Evolutionary conservation across 345 rosid genomes (phyloP).

Genomic region (Corymbia maculata): DNA sequence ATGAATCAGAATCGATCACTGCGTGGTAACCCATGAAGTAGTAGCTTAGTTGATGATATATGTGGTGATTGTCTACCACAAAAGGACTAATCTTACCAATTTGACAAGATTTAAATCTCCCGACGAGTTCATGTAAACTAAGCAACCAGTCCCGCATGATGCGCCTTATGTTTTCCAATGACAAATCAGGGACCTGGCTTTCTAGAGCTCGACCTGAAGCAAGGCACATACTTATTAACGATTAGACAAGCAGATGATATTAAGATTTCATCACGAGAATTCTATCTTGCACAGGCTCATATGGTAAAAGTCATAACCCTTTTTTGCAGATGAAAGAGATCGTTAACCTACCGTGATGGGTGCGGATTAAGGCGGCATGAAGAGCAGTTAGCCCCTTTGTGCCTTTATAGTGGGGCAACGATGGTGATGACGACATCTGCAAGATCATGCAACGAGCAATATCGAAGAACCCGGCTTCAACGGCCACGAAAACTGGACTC

Average conservation of each 20-base stretch:
- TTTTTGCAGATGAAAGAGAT: not conserved
- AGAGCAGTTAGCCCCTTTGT: not conserved
- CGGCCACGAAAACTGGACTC: slow-evolving; percentile 14
- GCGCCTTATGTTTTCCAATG: not conserved
- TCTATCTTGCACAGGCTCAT: not conserved
- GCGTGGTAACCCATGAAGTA: not conserved
- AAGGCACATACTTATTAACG: not conserved
- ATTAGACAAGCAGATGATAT: not conserved
- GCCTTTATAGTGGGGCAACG: slow-evolving; percentile 2
- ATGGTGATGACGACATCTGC: not conserved
- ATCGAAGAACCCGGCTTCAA: slow-evolving; percentile 7
- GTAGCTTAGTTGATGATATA: not conserved
- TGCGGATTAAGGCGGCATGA: not conserved
- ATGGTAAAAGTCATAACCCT: not conserved
- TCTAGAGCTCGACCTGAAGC: not conserved
- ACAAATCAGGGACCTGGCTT: not conserved
- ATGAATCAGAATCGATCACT: not conserved
- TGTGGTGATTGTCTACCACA: not conserved
- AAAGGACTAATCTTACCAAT: not conserved
- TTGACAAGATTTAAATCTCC: not conserved
- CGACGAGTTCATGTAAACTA: not conserved
- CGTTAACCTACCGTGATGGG: not conserved
- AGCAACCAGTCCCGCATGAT: not conserved
- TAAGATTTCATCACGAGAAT: not conserved
- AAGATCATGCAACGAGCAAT: not conserved